Conservation (phyloP, 768 basidiomycete genomes). For the Boletus sp. region DNA sequence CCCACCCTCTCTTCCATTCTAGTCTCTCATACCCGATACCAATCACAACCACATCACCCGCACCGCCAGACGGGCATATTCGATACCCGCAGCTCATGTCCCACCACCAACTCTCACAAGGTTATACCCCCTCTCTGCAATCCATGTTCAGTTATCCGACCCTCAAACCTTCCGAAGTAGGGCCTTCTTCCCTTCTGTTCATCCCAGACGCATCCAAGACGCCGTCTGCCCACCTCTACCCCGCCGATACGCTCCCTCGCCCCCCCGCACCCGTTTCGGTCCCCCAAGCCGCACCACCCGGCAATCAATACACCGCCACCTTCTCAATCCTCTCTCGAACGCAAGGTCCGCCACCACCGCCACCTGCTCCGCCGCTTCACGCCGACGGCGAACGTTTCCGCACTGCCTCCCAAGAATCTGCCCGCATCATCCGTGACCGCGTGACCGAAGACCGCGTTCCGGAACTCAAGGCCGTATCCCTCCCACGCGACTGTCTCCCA, state of each 20-base stretch:
- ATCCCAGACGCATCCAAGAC: constrained; percentile 33
- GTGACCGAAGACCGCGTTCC: constrained; percentile 32
- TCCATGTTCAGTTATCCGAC: constrained; percentile 61
- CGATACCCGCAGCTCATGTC: constrained; percentile 77
- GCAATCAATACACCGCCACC: constrained; percentile 17
- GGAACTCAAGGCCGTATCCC: constrained; percentile 59
- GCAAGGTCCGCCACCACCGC: constrained; percentile 23
- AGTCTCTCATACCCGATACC: constrained; percentile 49
- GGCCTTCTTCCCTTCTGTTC: constrained; percentile 46
- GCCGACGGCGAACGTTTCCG: constrained; percentile 28
- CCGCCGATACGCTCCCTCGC: constrained; percentile 35
- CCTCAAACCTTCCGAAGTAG: constrained; percentile 34
- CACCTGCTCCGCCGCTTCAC: constrained; percentile 24
- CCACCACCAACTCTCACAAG: constrained; percentile 73
- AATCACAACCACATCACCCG: constrained; percentile 69
- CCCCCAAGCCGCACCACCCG: constrained; percentile 3
- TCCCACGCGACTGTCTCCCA: constrained; percentile 73
- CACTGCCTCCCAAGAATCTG: constrained; percentile 35
- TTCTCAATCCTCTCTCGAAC: constrained; percentile 30
- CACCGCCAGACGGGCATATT: constrained; percentile 45
- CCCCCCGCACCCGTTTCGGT: constrained; percentile 29
- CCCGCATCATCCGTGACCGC: constrained; percentile 34
- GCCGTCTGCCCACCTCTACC: constrained; percentile 28
- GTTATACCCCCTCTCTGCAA: constrained; percentile 72
- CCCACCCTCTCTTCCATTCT: constrained; percentile 17